phyloP scores from a whole-genome alignment of 2,329 filamentous ascomycete genomes.

The Fusarium anguioides region DNA sequence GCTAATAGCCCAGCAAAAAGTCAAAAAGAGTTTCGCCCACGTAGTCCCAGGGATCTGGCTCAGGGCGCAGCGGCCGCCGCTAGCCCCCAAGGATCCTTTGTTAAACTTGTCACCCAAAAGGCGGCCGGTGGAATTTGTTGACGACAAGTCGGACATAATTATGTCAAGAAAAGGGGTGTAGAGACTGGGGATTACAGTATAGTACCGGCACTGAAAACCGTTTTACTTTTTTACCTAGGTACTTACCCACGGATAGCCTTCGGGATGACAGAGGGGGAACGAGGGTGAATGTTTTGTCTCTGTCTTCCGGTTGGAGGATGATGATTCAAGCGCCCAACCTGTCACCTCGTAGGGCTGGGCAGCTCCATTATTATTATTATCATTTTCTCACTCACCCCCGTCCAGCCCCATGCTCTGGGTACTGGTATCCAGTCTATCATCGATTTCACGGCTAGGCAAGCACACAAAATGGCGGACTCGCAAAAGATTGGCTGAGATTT shows the following conservation, averaged over 20 bases:
- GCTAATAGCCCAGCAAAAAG: neutral
- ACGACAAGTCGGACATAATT: slow-evolving; percentile 13
- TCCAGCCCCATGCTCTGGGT: neutral
- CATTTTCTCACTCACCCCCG: slow-evolving; percentile 1
- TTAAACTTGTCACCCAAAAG: slow-evolving; percentile 14
- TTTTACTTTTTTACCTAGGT: too few species aligned
- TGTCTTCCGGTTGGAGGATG: slow-evolving; percentile 15
- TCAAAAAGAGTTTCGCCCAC: neutral
- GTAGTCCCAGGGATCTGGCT: slow-evolving; percentile 39
- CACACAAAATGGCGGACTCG: slow-evolving; percentile 24
- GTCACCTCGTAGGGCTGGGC: slow-evolving; percentile 31
- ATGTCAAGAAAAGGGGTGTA: slow-evolving; percentile 19
- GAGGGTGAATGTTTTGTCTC: neutral
- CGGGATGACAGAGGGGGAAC: slow-evolving; percentile 3
- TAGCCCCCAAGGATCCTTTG: slow-evolving; percentile 29
- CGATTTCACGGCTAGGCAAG: slow-evolving; percentile 27
- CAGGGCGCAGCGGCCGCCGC: slow-evolving; percentile 35
- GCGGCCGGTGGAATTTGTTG: neutral
- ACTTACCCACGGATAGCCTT: neutral
- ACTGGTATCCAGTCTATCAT: too few species aligned
- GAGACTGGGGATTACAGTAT: neutral
- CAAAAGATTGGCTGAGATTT: slow-evolving; percentile 19
- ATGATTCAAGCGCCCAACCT: slow-evolving; percentile 22
- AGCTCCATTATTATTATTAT: too few species aligned
- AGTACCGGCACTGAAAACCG: neutral